phyloP scores from a whole-genome alignment of 805 yeast species.

The Starmerella floricola region DNA sequence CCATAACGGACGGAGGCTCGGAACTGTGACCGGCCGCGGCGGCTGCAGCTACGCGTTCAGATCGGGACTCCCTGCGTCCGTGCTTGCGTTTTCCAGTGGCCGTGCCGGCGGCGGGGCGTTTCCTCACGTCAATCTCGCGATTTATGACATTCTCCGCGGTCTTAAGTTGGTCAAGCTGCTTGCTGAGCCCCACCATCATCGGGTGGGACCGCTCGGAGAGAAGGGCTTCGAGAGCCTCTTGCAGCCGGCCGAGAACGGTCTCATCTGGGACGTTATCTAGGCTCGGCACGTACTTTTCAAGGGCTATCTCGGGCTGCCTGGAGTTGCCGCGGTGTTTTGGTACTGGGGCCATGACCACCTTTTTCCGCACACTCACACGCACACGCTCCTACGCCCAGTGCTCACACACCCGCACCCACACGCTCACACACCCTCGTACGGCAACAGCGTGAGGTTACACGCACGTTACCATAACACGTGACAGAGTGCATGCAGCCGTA shows the following conservation, averaged over 20 bases:
- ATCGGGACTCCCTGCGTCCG: neutral
- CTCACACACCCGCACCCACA: too few species aligned
- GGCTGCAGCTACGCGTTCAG: neutral
- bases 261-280: slow-evolving; percentile 20
- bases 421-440: too few species aligned
- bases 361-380: too few species aligned
- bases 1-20: too few species aligned
- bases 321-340: slow-evolving; percentile 7
- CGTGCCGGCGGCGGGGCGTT: neutral
- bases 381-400: too few species aligned
- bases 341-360: slow-evolving; percentile 10
- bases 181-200: slow-evolving; percentile 18
- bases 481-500: too few species aligned
- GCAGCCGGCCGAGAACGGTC: slow-evolving; percentile 15
- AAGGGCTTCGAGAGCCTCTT: slow-evolving; percentile 19
- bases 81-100: neutral
- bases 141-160: slow-evolving; percentile 18
- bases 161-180: slow-evolving; percentile 19
- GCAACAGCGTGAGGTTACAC: too few species aligned
- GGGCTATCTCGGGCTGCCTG: slow-evolving; percentile 13
- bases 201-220: slow-evolving; percentile 20
- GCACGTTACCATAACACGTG: too few species aligned
- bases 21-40: too few species aligned
- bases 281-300: slow-evolving; percentile 3
- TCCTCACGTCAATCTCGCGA: slow-evolving; percentile 16